Evolutionary conservation across 108 stramenopile genomes (phyloP).

Genomic region (Craspedostauros australis): DNA sequence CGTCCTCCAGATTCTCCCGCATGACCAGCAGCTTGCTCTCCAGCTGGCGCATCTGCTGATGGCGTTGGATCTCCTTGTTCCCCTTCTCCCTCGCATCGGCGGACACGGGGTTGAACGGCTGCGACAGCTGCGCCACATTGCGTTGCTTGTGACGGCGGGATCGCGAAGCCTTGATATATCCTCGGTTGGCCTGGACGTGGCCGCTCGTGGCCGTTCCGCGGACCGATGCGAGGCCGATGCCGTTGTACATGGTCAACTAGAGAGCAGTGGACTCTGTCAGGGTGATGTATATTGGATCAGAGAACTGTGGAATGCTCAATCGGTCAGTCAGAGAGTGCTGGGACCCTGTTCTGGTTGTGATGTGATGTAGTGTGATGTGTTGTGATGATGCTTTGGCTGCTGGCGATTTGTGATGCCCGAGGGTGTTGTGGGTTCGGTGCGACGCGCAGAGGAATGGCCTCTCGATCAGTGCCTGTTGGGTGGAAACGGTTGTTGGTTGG

Average conservation of each 20-base stretch:
- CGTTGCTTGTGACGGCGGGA: conserved; percentile 46
- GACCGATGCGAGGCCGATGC: conserved; percentile 82
- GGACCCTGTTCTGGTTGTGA: no score
- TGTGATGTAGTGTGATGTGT: no score
- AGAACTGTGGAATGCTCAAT: no score
- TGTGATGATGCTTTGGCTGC: no score
- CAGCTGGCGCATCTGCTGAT: conserved; percentile 56
- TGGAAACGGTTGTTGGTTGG: no score
- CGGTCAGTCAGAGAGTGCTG: no score
- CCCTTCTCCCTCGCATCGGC: conserved; percentile 51
- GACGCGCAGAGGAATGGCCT: no score
- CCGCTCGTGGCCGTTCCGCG: conserved; percentile 89
- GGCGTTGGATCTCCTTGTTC: conserved; percentile 58
- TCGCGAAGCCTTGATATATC: conserved; percentile 68
- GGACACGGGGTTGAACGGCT: conserved; percentile 36
- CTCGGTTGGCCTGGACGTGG: conserved; percentile 79
- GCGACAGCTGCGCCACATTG: conserved; percentile 14
- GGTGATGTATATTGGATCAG: no score
- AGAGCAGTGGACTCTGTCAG: no score
- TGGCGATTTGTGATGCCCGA: no score
- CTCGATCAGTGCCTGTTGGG: no score
- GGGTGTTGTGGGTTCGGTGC: no score
- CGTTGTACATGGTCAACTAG: conserved; percentile 64
- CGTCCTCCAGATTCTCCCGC: conserved; percentile 68
- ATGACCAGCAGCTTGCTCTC: conserved; percentile 70